These are phyloP conservation scores for Coprinopsis strossmayeri DNA, from an alignment of 768 basidiomycete genomes.

Conservation along the genomic window DNA sequence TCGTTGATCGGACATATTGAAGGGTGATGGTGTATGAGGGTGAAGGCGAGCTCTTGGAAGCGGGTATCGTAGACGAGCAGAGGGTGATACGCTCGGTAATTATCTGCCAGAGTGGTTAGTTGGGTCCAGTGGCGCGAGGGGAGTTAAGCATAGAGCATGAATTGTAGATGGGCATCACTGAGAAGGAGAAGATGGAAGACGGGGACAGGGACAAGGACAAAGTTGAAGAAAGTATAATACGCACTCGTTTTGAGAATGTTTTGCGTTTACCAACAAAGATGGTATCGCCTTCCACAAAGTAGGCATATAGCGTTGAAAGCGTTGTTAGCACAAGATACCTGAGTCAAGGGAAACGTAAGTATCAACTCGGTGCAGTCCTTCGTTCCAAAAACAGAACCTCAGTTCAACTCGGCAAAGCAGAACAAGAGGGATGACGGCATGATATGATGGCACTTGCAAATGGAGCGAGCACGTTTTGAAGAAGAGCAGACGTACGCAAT, in stretches of 20 bases:
- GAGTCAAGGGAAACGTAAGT: no score
- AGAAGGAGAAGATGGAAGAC: no score
- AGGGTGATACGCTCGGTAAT: slow-evolving; percentile 86
- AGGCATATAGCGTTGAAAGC: slow-evolving; percentile 75
- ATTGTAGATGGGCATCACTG: no score
- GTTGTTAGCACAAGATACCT: slow-evolving; percentile 75
- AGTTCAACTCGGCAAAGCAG: no score
- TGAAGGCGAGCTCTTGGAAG: slow-evolving; percentile 30
- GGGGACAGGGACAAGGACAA: neutral
- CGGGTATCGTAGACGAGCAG: slow-evolving; percentile 59
- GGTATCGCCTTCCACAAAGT: slow-evolving; percentile 76
- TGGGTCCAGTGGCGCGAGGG: no score
- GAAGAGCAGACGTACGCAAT: slow-evolving; percentile 49
- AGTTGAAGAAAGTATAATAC: slow-evolving; percentile 24
- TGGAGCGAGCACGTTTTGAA: no score
- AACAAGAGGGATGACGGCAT: no score
- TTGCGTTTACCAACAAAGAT: slow-evolving; percentile 89
- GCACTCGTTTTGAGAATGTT: slow-evolving; percentile 78
- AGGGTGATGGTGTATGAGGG: slow-evolving; percentile 65
- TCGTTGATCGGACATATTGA: slow-evolving; percentile 72
- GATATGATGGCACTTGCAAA: no score
- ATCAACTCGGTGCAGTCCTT: no score
- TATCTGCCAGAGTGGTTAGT: slow-evolving; percentile 43
- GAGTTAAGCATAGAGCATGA: no score
- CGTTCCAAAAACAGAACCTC: no score